Evolutionary conservation across 1,284 basidiomycete species (phyloP), one percentile per base, ranked within the genome.

Genomic region (Hymenochaete sp.): DNA sequence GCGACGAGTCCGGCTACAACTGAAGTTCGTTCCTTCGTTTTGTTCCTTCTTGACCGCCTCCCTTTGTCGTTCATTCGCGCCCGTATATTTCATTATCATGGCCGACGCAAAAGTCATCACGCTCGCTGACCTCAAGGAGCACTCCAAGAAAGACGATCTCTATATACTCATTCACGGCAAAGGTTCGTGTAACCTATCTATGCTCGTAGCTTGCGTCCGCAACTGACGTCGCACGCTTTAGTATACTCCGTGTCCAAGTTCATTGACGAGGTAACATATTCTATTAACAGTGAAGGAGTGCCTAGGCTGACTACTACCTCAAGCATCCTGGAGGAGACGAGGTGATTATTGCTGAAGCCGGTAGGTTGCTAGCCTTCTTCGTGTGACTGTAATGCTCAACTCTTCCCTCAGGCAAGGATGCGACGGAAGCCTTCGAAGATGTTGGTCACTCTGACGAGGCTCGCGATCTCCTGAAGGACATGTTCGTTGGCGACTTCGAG

Each of bases 401-500:
- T 54, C 46, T 50, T 25, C 53, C 21, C 16, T 16, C 58, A 88
- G 86, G 84, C 57, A 82, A 85, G 62, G 93, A 98, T 64, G 93
- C 92, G 22, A 96, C 95, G 35, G 96, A 98, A 63, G 92, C 95
- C 9, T 99, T 98, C 60, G 96, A 98, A 70, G 96, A 98, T 64
- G 93, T 98, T 39, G 95, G 96, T 36, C 95, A 98, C 76, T 98
- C 93, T 13, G 96, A 98, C 60, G 96, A 98, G 66, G 96, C 95
- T 13, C 82, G 95, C 49, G 82, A 73, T n/a, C 76, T 96, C 52
- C 75, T 99, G 47, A 75, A 78, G 51, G 77, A 66, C 57, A 73
- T 93, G 79, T 65, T 76, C 44, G 68, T 93, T 42, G 91, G 90
- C 42, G 77, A 85, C 7, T 87, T 93, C 53, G 82, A 87, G 59